Evolutionary conservation across 495 filamentous ascomycete genomes (phyloP).

Genomic region (Rhypophila decipiens): DNA sequence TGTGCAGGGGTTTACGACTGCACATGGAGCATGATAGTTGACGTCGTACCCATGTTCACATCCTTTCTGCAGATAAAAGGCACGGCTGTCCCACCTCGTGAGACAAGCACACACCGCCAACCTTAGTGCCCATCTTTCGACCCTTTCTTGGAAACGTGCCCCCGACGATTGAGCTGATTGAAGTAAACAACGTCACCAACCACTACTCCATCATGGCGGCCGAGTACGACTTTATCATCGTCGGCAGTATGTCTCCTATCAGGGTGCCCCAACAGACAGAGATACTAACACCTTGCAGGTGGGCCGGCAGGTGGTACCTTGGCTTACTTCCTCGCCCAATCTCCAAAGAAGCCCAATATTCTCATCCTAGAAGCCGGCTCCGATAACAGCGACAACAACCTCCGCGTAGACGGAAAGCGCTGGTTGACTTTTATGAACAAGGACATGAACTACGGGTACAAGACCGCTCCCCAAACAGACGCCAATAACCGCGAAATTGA

Average conservation of each 20-base stretch:
- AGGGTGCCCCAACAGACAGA: background rate
- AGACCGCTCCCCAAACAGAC: conserved; percentile 49
- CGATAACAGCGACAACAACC: conserved; percentile 37
- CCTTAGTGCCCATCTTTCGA: too few species aligned
- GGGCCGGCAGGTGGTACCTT: conserved; percentile 51
- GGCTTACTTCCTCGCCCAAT: conserved; percentile 41
- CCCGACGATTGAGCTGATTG: too few species aligned
- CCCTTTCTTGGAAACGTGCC: too few species aligned
- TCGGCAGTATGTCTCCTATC: conserved; percentile 38
- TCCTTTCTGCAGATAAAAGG: too few species aligned
- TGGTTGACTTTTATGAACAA: conserved; percentile 43
- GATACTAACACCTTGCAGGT: too few species aligned
- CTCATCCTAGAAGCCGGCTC: conserved; percentile 55
- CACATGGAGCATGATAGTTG: too few species aligned
- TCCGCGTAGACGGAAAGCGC: conserved; percentile 47
- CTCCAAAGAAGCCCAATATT: conserved; percentile 38
- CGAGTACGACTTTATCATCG: conserved; percentile 49
- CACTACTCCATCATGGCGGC: conserved; percentile 5
- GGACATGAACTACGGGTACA: conserved; percentile 54
- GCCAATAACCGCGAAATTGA: conserved; percentile 46
- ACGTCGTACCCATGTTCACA: too few species aligned
- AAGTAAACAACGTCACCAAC: background rate
- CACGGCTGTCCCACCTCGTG: too few species aligned
- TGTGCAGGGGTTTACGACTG: too few species aligned
- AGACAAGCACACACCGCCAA: too few species aligned